Evolutionary conservation across 169 alveolate genomes (phyloP).

Genomic region (Neospora caninum): DNA sequence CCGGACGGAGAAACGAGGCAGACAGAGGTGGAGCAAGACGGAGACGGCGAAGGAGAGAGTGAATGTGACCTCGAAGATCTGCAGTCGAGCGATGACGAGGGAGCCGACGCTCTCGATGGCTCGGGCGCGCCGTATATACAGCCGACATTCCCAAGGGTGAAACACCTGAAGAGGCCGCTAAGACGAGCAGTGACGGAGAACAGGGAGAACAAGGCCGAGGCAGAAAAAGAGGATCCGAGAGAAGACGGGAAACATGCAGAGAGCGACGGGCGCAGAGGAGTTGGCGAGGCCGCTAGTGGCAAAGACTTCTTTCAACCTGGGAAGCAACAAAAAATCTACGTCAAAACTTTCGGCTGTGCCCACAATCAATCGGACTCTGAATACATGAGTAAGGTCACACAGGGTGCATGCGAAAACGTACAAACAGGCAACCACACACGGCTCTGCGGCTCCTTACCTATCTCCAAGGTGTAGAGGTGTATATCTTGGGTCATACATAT

Average conservation of each 20-base stretch:
- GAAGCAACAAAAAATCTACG: conserved; percentile 81
- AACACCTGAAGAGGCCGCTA: background rate
- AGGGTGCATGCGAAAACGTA: background rate
- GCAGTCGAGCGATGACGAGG: conserved; percentile 46
- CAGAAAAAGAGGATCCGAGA: background rate
- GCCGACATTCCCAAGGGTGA: conserved; percentile 36
- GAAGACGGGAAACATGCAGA: background rate
- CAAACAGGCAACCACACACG: no score
- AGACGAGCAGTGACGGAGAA: background rate
- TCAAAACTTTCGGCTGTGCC: conserved; percentile 98
- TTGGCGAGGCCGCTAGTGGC: background rate
- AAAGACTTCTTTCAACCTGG: background rate
- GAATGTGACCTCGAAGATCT: conserved; percentile 55
- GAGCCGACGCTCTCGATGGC: conserved; percentile 23
- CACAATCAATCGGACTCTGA: conserved; percentile 98
- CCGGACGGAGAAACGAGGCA: background rate
- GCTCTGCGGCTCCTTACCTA: no score
- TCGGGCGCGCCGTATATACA: background rate
- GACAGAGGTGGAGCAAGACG: background rate
- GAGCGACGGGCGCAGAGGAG: background rate
- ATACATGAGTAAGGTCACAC: conserved; percentile 76
- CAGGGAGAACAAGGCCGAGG: background rate
- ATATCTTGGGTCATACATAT: background rate
- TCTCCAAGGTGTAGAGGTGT: background rate
- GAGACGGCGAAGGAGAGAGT: background rate